These are phyloP conservation scores for Nakaseomyces bracarensis DNA, from an alignment of 1,139 yeast species.

Conservation along the genomic window DNA sequence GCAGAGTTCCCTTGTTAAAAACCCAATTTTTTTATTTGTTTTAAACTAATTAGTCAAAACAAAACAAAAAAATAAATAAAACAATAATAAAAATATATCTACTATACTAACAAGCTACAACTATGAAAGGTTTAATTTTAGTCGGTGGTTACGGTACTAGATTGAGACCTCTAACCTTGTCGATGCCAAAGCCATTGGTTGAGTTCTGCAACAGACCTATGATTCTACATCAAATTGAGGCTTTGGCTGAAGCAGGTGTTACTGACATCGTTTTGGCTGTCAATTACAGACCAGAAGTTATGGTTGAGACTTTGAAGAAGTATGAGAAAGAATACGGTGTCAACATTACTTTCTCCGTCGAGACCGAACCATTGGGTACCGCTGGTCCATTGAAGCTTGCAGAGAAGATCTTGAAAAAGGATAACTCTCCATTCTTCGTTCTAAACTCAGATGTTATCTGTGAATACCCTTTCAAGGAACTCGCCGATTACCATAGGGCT, in stretches of 20 bases:
- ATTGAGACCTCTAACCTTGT: slow-evolving; percentile 95
- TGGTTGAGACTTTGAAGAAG: slow-evolving; percentile 90
- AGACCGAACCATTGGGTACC: slow-evolving; percentile 98
- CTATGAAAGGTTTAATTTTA: slow-evolving; percentile 98
- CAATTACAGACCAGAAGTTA: slow-evolving; percentile 98
- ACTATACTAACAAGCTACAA: no score
- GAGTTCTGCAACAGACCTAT: slow-evolving; percentile 98
- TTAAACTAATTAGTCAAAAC: background rate
- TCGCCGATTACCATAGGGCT: slow-evolving; percentile 84
- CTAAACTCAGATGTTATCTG: slow-evolving; percentile 97
- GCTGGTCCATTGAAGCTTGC: slow-evolving; percentile 99
- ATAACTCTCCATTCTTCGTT: slow-evolving; percentile 93
- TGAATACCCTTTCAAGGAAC: slow-evolving; percentile 92
- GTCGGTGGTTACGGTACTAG: slow-evolving; percentile 99
- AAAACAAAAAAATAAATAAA: background rate
- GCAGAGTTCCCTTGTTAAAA: no score
- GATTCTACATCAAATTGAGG: slow-evolving; percentile 96
- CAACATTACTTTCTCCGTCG: slow-evolving; percentile 91
- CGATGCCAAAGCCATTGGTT: slow-evolving; percentile 96
- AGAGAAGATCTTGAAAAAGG: slow-evolving; percentile 86
- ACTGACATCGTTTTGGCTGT: slow-evolving; percentile 98
- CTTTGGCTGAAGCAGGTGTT: slow-evolving; percentile 96
- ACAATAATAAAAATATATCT: slow-evolving; percentile 10
- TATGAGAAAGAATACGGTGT: slow-evolving; percentile 95
- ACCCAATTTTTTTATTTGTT: no score